Base-by-base conservation (phyloP, 108 stramenopile species). In the Cyclostephanos tholiformis region DNA sequence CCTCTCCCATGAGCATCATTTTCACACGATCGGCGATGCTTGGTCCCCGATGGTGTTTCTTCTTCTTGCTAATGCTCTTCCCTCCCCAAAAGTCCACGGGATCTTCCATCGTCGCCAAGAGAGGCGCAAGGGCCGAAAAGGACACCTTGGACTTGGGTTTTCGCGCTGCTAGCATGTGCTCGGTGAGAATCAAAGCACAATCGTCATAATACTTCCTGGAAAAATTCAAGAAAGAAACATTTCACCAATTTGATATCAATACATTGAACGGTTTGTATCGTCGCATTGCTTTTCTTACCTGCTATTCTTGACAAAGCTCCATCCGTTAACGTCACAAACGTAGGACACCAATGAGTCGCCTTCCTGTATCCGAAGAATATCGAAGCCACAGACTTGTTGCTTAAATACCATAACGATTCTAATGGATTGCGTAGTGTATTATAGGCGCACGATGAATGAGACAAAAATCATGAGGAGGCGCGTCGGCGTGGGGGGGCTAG, bases 241-340 rank as follows among this genome's bases (percentile, higher is more conserved):
- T 20, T 50, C 20, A 46, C 16, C 6, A 22, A 53, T 5, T 48
- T 11, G 32, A 39, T 14, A 20, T 17, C 9, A 56, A 57, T 32
- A 6, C 23, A 52, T 11, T 58, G 1, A 16, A 46, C 10, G 22
- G 8, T 23, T 23, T 38, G 36, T 4, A n/a, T 39, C 20, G 41
- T 70, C 16, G 50, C 13, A 44, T 25, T 29, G 62, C 29, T n/a
- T n/a, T n/a, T 73, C 88, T 49, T 70, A 87, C 89, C 88, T 76
- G 56, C 91, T 92, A 63, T 92, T 92, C 84, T 97, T 98, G 44
- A 98, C 99, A 80, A 99, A 99, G 55, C 88, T 90, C 93, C 96
- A 99, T 2, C 99, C 99, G 79, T 99, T 99, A 26, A 99, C 99
- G 80, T 99, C 99, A 83, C 98, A 99, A n/a, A 97, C 96, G 74